phyloP scores from a whole-genome alignment of 2,329 filamentous ascomycete genomes.

The Cladorrhinum sp. region DNA sequence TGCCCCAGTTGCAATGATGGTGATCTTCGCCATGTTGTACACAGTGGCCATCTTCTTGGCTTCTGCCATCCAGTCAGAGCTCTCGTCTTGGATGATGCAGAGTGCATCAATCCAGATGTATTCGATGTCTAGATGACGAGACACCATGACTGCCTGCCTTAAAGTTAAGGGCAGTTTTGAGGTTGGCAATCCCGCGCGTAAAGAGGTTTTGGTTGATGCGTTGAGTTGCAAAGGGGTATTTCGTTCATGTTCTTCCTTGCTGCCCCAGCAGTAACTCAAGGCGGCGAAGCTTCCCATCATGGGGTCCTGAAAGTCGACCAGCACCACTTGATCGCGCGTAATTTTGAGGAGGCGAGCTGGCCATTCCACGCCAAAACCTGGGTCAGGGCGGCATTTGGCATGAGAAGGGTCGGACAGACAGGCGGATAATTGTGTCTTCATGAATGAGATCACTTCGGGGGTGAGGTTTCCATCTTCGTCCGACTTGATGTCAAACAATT shows the following conservation, averaged over 20 bases:
- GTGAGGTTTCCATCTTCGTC: not conserved
- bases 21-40: not conserved
- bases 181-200: not conserved
- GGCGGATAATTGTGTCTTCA: not conserved
- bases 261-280: not conserved
- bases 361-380: not conserved
- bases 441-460: not conserved
- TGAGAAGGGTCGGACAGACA: not conserved
- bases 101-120: constrained; percentile 1
- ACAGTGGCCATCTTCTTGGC: not conserved
- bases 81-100: not conserved
- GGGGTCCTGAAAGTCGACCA: not conserved
- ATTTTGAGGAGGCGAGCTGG: not conserved
- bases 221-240: not conserved
- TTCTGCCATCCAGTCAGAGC: not conserved
- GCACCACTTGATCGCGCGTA: not conserved
- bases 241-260: not conserved
- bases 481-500: not conserved
- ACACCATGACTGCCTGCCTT: not conserved
- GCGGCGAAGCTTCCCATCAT: not conserved
- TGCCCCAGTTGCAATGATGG: not conserved
- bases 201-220: not conserved
- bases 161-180: not conserved
- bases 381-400: not conserved
- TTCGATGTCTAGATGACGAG: not conserved